Evolutionary conservation across 371 early-diverging fungal species (phyloP).

Genomic region (Basidiobolus meristosporus): DNA sequence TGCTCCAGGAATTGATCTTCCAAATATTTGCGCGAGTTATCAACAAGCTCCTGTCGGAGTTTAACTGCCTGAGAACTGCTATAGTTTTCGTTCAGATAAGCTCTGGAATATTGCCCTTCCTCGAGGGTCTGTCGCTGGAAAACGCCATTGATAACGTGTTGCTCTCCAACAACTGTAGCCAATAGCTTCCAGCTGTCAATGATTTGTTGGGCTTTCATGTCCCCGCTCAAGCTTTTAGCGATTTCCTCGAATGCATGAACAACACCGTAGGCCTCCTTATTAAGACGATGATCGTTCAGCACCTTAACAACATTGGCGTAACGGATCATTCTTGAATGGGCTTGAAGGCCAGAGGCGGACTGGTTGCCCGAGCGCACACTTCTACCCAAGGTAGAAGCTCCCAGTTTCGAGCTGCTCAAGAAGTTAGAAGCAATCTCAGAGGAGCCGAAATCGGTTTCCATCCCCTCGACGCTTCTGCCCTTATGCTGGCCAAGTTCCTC

Average conservation of each 20-base stretch:
- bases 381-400: neutral
- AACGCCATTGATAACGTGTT: conserved; percentile 10
- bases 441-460: neutral
- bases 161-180: conserved; percentile 17
- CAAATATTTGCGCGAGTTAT: conserved; percentile 10
- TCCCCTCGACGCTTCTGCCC: neutral
- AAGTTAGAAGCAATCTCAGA: neutral
- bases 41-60: conserved; percentile 9
- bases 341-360: conserved; percentile 1
- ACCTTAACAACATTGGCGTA: conserved; percentile 22
- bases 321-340: conserved; percentile 12
- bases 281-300: conserved; percentile 21
- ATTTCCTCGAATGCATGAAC: conserved; percentile 13
- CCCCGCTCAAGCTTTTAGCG: conserved; percentile 10
- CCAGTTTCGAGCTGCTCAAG: neutral
- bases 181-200: conserved; percentile 27
- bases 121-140: conserved; percentile 13
- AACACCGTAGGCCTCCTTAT: conserved; percentile 5
- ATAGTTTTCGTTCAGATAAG: conserved; percentile 10
- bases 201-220: conserved; percentile 13
- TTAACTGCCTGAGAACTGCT: conserved; percentile 6
- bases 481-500: conserved; percentile 42
- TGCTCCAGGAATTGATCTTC: conserved; percentile 17
- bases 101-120: conserved; percentile 15
- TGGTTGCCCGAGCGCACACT: conserved; percentile 1